These are phyloP conservation scores for Amaranthus tricolor DNA, from an alignment of 179 eudicot species.

Conservation along the genomic window DNA sequence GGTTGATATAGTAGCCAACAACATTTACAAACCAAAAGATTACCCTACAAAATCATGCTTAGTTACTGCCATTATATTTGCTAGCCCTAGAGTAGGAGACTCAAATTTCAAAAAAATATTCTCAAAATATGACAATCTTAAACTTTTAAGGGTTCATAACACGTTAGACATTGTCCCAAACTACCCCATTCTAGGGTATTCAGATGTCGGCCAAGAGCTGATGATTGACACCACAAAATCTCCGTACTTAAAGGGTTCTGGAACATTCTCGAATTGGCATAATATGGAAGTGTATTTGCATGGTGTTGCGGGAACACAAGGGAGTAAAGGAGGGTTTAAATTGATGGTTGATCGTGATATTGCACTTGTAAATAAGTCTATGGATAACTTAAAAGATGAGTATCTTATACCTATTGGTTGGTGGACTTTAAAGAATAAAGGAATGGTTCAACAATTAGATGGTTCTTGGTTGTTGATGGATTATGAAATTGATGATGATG, in stretches of 20 bases:
- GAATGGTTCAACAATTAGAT: constrained; percentile 33
- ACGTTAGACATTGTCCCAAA: constrained; percentile 58
- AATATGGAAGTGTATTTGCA: constrained; percentile 39
- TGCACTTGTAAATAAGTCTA: constrained; percentile 30
- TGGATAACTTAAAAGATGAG: constrained; percentile 31
- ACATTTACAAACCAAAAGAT: constrained; percentile 33
- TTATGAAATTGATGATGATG: constrained; percentile 28
- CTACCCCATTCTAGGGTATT: constrained; percentile 45
- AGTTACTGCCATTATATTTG: constrained; percentile 65
- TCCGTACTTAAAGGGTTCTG: constrained; percentile 23
- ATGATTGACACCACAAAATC: constrained; percentile 30
- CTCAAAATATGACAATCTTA: constrained; percentile 31
- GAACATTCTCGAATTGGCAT: constrained; percentile 28
- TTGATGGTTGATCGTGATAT: constrained; percentile 26
- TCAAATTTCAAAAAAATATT: constrained; percentile 40
- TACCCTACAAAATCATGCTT: constrained; percentile 36
- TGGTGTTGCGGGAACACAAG: constrained; percentile 33
- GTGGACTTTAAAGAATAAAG: constrained; percentile 35
- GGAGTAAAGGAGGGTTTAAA: constrained; percentile 29
- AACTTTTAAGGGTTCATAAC: constrained; percentile 46
- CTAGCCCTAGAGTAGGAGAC: constrained; percentile 76
- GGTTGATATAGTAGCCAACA: constrained; percentile 58
- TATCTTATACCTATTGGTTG: constrained; percentile 32
- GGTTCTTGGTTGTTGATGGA: constrained; percentile 39
- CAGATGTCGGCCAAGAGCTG: constrained; percentile 31